These are phyloP conservation scores for Verbascum thapsus DNA, from an alignment of 257 asterid genomes.

Conservation along the genomic window DNA sequence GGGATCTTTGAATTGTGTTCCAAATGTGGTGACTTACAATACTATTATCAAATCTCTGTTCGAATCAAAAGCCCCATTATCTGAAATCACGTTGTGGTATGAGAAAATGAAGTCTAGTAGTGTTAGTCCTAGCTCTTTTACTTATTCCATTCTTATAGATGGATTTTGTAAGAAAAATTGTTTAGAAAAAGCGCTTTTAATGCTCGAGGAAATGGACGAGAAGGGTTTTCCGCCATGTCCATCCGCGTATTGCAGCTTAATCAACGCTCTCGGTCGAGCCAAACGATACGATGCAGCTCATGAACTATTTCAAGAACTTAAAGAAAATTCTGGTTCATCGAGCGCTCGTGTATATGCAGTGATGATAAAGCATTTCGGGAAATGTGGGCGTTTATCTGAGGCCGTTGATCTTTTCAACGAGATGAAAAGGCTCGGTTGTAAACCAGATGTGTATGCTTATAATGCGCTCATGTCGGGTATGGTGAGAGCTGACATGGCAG, in stretches of 20 bases:
- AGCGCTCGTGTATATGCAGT: conserved; percentile 66
- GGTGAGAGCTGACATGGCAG: conserved; percentile 55
- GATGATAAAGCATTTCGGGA: conserved; percentile 63
- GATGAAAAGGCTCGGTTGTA: conserved; percentile 54
- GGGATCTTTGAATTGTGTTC: conserved; percentile 68
- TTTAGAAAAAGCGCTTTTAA: conserved; percentile 67
- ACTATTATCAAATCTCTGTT: conserved; percentile 77
- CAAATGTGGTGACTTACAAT: conserved; percentile 86
- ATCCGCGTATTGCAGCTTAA: conserved; percentile 94
- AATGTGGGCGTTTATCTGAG: conserved; percentile 50
- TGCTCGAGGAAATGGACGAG: conserved; percentile 97
- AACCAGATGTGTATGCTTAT: conserved; percentile 58
- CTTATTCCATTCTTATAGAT: conserved; percentile 83
- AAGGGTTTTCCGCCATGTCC: conserved; percentile 94
- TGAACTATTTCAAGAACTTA: conserved; percentile 58
- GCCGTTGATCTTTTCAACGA: conserved; percentile 57
- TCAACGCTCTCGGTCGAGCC: conserved; percentile 72
- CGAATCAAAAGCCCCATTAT: conserved; percentile 59
- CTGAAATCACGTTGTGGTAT: conserved; percentile 65
- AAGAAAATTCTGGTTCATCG: conserved; percentile 56
- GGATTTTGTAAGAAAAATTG: conserved; percentile 83
- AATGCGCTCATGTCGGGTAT: conserved; percentile 66
- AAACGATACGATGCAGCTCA: conserved; percentile 81
- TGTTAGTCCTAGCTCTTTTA: conserved; percentile 68
- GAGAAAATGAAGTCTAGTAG: conserved; percentile 66